These are phyloP conservation scores for Cairneyella variabilis DNA, from an alignment of 495 filamentous ascomycete genomes.

Conservation along the genomic window DNA sequence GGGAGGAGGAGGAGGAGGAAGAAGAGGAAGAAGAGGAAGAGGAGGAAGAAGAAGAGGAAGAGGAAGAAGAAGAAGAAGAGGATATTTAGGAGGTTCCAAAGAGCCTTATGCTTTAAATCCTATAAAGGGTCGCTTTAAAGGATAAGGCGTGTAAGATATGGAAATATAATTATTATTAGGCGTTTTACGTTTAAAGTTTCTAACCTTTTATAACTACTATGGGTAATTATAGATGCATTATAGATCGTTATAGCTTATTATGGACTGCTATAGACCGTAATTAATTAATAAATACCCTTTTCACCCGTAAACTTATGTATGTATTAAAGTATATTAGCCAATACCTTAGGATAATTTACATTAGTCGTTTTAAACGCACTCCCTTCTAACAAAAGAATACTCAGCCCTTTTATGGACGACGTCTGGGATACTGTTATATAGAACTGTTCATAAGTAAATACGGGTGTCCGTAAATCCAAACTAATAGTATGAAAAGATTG, in stretches of 20 bases:
- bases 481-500: not conserved
- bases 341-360: not conserved
- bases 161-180: not conserved
- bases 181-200: not conserved
- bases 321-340: not conserved
- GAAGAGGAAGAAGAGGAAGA: too few species aligned
- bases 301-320: not conserved
- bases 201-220: not conserved
- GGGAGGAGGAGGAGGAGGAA: too few species aligned
- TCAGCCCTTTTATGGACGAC: not conserved
- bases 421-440: not conserved
- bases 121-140: not conserved
- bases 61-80: not conserved
- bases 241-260: not conserved
- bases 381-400: not conserved
- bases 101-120: not conserved
- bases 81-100: not conserved
- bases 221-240: not conserved
- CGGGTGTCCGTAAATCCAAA: not conserved
- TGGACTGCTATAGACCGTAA: not conserved
- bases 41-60: not conserved
- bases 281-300: not conserved
- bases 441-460: constrained; percentile 1
- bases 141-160: too few species aligned
- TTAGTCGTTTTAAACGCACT: not conserved